These are phyloP conservation scores for Sindora glabra DNA, from an alignment of 306 rosid species.

Conservation along the genomic window DNA sequence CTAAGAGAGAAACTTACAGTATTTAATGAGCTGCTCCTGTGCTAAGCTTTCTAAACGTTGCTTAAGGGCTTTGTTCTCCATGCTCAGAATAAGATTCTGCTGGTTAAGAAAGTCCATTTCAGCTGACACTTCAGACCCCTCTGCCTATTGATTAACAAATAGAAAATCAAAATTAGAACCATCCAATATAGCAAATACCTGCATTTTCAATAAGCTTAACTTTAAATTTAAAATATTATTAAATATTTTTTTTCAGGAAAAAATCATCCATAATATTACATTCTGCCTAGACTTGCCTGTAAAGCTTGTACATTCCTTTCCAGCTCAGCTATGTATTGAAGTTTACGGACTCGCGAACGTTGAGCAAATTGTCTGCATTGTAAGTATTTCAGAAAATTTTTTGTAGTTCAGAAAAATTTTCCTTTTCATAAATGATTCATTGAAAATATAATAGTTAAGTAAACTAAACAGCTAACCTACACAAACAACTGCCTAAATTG, in stretches of 20 bases:
- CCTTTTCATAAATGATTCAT: background rate
- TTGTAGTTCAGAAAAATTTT: too few relatives aligned
- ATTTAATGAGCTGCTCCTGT: conserved; percentile 94
- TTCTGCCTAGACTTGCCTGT: conserved; percentile 59
- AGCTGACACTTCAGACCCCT: conserved; percentile 90
- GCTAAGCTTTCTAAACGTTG: conserved; percentile 88
- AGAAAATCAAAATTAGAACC: conserved; percentile 18
- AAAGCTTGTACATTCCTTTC: conserved; percentile 94
- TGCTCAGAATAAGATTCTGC: conserved; percentile 79
- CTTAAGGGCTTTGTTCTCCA: conserved; percentile 98
- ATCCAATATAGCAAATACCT: background rate
- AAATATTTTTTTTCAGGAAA: too few relatives aligned
- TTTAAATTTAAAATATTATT: too few relatives aligned
- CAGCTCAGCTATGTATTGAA: conserved; percentile 96
- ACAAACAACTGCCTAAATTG: background rate
- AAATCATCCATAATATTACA: background rate
- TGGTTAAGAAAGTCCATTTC: conserved; percentile 95
- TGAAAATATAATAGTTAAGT: background rate
- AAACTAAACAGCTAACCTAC: background rate
- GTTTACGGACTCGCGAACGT: conserved; percentile 95
- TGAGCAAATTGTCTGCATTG: conserved; percentile 94
- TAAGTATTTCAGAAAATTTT: conserved; percentile 17
- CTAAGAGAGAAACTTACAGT: conserved; percentile 48
- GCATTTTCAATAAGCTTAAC: conserved; percentile 9
- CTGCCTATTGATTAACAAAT: conserved; percentile 47